Evolutionary conservation across 192 early-diverging fungal genomes (phyloP).

Genomic region (Backusella parvicylindrica): DNA sequence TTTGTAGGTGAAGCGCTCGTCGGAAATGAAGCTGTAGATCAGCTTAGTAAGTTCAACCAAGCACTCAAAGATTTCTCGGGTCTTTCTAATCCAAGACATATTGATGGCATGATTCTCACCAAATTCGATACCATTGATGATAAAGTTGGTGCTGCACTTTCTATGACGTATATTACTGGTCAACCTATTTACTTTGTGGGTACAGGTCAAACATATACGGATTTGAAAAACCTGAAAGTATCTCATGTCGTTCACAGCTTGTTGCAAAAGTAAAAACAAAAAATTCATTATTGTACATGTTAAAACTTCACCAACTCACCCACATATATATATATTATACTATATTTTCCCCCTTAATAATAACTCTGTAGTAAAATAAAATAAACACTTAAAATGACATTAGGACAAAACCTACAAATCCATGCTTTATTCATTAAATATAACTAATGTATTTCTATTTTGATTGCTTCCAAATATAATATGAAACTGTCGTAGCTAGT

Average conservation of each 20-base stretch:
- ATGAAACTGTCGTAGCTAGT: slow-evolving; percentile 9
- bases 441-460: slow-evolving; percentile 5
- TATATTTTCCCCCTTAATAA: not conserved
- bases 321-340: not conserved
- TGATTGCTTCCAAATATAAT: slow-evolving; percentile 20
- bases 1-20: slow-evolving; percentile 98
- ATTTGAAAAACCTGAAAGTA: slow-evolving; percentile 86
- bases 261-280: slow-evolving; percentile 44
- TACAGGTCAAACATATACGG: slow-evolving; percentile 96
- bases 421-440: not conserved
- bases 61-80: slow-evolving; percentile 89
- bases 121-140: slow-evolving; percentile 98
- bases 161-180: slow-evolving; percentile 95
- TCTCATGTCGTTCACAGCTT: slow-evolving; percentile 68
- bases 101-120: slow-evolving; percentile 94
- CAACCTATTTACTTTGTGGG: slow-evolving; percentile 96
- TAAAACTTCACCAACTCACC: not conserved
- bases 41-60: slow-evolving; percentile 94
- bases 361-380: not conserved
- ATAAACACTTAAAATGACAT: not conserved
- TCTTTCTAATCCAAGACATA: slow-evolving; percentile 75
- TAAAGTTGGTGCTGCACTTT: slow-evolving; percentile 92
- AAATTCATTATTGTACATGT: not conserved
- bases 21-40: slow-evolving; percentile 96
- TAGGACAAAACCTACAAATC: not conserved